Conservation (phyloP, 192 early-diverging fungal genomes). For the Dimargaris verticillata region DNA sequence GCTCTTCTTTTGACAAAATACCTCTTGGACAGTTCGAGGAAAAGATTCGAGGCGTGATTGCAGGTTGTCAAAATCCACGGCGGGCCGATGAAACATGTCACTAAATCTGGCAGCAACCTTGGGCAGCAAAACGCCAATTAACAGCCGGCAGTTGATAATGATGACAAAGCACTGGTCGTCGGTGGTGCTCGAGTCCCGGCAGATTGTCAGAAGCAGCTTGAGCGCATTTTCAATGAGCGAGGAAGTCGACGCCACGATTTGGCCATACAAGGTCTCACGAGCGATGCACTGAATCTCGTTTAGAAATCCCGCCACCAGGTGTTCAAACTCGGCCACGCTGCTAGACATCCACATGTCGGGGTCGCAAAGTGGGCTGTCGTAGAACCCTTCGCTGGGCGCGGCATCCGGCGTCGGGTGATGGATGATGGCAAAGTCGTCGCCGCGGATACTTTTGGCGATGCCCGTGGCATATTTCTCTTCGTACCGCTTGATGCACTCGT, state of each 20-base stretch:
- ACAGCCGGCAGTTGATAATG: conserved; percentile 26
- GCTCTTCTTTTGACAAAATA: conserved; percentile 30
- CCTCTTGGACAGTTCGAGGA: conserved; percentile 27
- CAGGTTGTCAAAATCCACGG: conserved; percentile 30
- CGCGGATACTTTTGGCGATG: conserved; percentile 44
- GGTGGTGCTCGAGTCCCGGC: conserved; percentile 13
- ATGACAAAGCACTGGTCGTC: conserved; percentile 24
- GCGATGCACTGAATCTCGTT: conserved; percentile 29
- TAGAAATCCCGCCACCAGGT: conserved; percentile 25
- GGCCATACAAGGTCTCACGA: conserved; percentile 33
- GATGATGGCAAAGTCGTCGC: conserved; percentile 49
- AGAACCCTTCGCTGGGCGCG: background rate
- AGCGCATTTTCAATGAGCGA: conserved; percentile 29
- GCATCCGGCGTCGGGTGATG: conserved; percentile 22
- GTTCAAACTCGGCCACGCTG: conserved; percentile 26
- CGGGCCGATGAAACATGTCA: conserved; percentile 27
- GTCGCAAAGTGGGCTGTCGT: background rate
- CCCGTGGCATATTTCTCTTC: conserved; percentile 39
- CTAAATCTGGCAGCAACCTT: conserved; percentile 23
- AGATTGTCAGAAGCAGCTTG: conserved; percentile 26
- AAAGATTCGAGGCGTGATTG: conserved; percentile 30
- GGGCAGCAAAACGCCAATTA: conserved; percentile 30
- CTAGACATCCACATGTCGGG: conserved; percentile 13
- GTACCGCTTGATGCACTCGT: conserved; percentile 49
- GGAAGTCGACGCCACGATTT: conserved; percentile 27